Evolutionary conservation across 306 rosid species (phyloP).

Genomic region (Vigna trinervia): DNA sequence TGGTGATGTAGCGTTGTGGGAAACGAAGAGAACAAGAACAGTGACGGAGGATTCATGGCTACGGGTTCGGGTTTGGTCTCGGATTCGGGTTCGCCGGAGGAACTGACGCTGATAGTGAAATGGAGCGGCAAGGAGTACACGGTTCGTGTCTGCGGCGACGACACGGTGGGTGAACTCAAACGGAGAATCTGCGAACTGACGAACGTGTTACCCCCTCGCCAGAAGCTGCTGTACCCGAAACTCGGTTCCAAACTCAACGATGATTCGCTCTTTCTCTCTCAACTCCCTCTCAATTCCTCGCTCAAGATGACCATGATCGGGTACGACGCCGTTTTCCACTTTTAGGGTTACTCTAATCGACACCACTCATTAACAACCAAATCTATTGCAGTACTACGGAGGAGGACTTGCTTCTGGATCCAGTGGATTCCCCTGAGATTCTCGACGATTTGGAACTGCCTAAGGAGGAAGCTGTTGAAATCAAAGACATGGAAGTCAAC

Average conservation of each 20-base stretch:
- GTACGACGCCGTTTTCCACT: slow-evolving; percentile 7
- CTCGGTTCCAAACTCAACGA: slow-evolving; percentile 82
- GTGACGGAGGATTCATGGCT: neutral
- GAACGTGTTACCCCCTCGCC: slow-evolving; percentile 86
- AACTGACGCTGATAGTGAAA: slow-evolving; percentile 74
- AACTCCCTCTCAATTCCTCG: slow-evolving; percentile 74
- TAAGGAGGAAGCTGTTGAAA: slow-evolving; percentile 75
- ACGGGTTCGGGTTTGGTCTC: slow-evolving; percentile 49
- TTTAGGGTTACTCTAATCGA: neutral
- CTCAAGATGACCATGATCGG: slow-evolving; percentile 95
- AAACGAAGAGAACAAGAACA: neutral
- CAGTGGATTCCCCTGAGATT: slow-evolving; percentile 75
- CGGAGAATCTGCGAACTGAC: slow-evolving; percentile 96
- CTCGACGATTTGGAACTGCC: slow-evolving; percentile 90
- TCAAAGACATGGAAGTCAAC: slow-evolving; percentile 76
- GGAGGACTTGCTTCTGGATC: slow-evolving; percentile 85
- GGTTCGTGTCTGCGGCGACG: slow-evolving; percentile 83
- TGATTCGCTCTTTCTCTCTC: slow-evolving; percentile 78
- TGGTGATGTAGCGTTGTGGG: neutral
- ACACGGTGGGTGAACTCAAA: slow-evolving; percentile 79
- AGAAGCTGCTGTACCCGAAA: slow-evolving; percentile 91
- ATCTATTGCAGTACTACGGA: slow-evolving; percentile 66
- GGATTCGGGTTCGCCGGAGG: slow-evolving; percentile 59
- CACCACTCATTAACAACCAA: neutral
- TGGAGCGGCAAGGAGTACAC: slow-evolving; percentile 97